A percentile compares a stretch with the other conserved stretches of the same genome.
These are phyloP conservation scores for Rubia yunnanensis DNA, from an alignment of 257 asterid species.

Conservation along the genomic window DNA sequence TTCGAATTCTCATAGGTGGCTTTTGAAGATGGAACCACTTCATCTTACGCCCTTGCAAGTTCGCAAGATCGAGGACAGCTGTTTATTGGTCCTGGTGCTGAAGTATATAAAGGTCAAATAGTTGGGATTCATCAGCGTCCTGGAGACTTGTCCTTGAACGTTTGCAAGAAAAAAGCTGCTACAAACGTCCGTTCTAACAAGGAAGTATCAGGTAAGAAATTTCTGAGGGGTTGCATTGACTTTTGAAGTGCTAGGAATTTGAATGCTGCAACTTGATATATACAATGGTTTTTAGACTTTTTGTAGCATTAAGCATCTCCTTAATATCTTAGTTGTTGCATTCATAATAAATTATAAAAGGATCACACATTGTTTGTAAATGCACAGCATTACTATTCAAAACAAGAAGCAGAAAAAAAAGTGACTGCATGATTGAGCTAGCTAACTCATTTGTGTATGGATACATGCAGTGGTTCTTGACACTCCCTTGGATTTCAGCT, in stretches of 20 bases:
- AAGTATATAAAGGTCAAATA: conserved; percentile 92
- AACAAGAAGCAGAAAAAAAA: background rate
- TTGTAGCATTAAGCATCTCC: background rate
- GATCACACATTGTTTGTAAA: background rate
- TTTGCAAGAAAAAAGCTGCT: conserved; percentile 96
- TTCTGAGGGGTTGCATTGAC: conserved; percentile 2
- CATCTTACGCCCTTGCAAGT: conserved; percentile 83
- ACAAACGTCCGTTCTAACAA: conserved; percentile 90
- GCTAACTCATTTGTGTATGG: conserved; percentile 1
- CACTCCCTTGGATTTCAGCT: conserved; percentile 71
- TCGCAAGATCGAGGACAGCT: conserved; percentile 94
- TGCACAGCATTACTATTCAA: background rate
- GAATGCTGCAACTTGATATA: background rate
- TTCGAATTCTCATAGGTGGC: conserved; percentile 47
- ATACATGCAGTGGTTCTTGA: conserved; percentile 69
- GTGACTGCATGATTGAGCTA: conserved; percentile 3
- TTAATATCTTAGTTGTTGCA: background rate
- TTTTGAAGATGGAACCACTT: conserved; percentile 80
- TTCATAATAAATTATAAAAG: background rate
- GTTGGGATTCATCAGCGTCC: conserved; percentile 96
- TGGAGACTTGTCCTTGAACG: conserved; percentile 86
- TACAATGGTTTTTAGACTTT: background rate
- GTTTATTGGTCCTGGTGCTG: conserved; percentile 78
- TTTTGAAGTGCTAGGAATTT: background rate
- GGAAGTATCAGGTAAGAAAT: conserved; percentile 65